Evolutionary conservation across 441 rosid species (phyloP).

Genomic region (Flueggea neowawraea): DNA sequence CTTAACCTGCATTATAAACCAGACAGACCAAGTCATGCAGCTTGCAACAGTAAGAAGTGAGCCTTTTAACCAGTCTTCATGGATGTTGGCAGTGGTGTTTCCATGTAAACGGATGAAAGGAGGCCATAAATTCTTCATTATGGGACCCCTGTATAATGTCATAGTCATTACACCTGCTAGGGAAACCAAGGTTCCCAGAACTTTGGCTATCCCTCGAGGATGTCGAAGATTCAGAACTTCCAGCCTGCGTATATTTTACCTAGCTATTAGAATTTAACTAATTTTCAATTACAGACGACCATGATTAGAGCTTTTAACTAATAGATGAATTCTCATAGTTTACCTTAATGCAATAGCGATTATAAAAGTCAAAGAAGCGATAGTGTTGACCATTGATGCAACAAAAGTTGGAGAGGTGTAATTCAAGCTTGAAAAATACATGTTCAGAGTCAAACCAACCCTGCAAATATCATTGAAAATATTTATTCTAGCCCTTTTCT

Average conservation of each 20-base stretch:
- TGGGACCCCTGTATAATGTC: slow-evolving; percentile 62
- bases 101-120: slow-evolving; percentile 31
- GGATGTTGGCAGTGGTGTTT: slow-evolving; percentile 6
- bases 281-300: background rate
- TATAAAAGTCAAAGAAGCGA: slow-evolving; percentile 53
- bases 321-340: background rate
- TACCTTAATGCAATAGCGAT: slow-evolving; percentile 48
- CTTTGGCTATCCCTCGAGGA: slow-evolving; percentile 55
- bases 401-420: slow-evolving; percentile 68
- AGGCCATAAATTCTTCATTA: slow-evolving; percentile 29
- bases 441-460: slow-evolving; percentile 40
- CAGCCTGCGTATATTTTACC: slow-evolving; percentile 29
- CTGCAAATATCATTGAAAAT: slow-evolving; percentile 8
- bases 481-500: background rate
- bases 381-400: slow-evolving; percentile 49
- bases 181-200: slow-evolving; percentile 46
- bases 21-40: slow-evolving; percentile 55
- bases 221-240: slow-evolving; percentile 48
- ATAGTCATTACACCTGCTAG: slow-evolving; percentile 52
- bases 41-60: slow-evolving; percentile 54
- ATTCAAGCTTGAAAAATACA: slow-evolving; percentile 62
- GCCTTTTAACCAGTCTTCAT: slow-evolving; percentile 56
- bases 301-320: background rate
- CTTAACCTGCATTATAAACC: slow-evolving; percentile 68
- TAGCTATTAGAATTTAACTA: background rate